Evolutionary conservation across 495 filamentous ascomycete genomes (phyloP).

Genomic region (Melanomma pulvis-pyrius): DNA sequence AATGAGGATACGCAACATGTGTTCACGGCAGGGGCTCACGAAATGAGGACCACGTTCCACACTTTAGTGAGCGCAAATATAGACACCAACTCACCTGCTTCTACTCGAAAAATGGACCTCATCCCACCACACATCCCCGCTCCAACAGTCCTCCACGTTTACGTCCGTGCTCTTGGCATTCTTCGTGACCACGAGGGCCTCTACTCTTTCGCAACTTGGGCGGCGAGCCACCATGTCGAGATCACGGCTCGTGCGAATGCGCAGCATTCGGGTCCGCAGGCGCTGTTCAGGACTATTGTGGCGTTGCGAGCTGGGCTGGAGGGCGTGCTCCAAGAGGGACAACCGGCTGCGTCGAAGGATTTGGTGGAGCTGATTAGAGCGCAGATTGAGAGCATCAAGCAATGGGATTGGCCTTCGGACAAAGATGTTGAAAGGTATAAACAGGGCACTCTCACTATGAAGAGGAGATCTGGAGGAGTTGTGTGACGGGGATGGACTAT

Average conservation of each 20-base stretch:
- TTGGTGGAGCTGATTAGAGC: constrained; percentile 42
- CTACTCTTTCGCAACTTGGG: constrained; percentile 39
- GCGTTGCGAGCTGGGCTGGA: constrained; percentile 61
- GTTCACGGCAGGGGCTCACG: neutral
- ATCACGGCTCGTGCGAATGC: constrained; percentile 19
- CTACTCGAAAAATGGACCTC: neutral
- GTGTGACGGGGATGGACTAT: too few species aligned
- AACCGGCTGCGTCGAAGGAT: constrained; percentile 32
- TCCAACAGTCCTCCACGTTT: constrained; percentile 42
- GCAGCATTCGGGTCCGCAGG: constrained; percentile 47
- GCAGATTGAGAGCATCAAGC: constrained; percentile 51
- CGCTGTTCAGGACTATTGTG: constrained; percentile 54
- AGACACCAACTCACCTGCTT: neutral
- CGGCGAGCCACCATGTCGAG: constrained; percentile 28
- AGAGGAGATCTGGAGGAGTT: too few species aligned
- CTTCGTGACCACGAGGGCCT: constrained; percentile 41
- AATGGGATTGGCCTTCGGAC: constrained; percentile 60
- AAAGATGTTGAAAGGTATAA: constrained; percentile 55
- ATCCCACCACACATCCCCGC: constrained; percentile 21
- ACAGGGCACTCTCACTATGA: neutral
- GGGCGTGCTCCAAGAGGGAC: constrained; percentile 29
- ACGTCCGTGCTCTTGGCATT: constrained; percentile 45
- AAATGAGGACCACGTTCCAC: constrained; percentile 25
- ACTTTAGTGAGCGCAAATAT: neutral
- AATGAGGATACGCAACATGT: neutral